phyloP scores from a whole-genome alignment of 1,284 basidiomycete genomes.

The Malassezia obtusa region DNA sequence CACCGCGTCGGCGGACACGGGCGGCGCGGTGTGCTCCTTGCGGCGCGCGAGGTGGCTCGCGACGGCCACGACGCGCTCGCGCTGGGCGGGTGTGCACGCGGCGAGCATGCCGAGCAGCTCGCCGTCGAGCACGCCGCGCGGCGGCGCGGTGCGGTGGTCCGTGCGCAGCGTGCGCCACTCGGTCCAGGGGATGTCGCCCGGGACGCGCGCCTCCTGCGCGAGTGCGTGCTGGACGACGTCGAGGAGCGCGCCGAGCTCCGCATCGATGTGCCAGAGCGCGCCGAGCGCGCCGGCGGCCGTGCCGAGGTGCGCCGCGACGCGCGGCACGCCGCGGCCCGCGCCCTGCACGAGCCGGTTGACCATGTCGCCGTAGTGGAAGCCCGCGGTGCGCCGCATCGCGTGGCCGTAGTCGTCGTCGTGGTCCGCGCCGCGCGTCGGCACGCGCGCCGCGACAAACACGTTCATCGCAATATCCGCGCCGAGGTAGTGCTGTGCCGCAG shows the following conservation, averaged over 20 bases:
- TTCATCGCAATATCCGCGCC: conserved; percentile 45
- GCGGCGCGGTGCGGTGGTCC: conserved; percentile 34
- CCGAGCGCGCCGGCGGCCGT: conserved; percentile 39
- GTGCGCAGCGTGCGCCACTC: conserved; percentile 42
- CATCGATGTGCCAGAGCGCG: conserved; percentile 21
- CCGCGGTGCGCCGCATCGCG: conserved; percentile 33
- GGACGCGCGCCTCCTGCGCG: background rate
- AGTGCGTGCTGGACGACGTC: conserved; percentile 32
- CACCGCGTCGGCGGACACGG: background rate
- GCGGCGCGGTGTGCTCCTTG: background rate
- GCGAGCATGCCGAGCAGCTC: conserved; percentile 19
- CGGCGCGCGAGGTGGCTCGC: background rate
- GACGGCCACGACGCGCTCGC: background rate
- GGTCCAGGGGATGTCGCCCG: conserved; percentile 23
- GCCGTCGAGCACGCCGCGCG: conserved; percentile 34
- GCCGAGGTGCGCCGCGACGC: conserved; percentile 21
- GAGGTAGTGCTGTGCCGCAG: conserved; percentile 29
- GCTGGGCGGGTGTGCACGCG: background rate
- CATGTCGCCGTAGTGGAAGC: conserved; percentile 44
- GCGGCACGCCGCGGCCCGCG: background rate
- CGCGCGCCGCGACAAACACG: conserved; percentile 34
- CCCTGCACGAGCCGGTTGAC: conserved; percentile 28
- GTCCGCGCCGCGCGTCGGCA: background rate
- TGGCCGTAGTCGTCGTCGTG: conserved; percentile 18
- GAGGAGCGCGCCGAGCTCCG: conserved; percentile 15